Evolutionary conservation across 2,329 filamentous ascomycete genomes (phyloP).

Genomic region (Aureobasidium sp.): DNA sequence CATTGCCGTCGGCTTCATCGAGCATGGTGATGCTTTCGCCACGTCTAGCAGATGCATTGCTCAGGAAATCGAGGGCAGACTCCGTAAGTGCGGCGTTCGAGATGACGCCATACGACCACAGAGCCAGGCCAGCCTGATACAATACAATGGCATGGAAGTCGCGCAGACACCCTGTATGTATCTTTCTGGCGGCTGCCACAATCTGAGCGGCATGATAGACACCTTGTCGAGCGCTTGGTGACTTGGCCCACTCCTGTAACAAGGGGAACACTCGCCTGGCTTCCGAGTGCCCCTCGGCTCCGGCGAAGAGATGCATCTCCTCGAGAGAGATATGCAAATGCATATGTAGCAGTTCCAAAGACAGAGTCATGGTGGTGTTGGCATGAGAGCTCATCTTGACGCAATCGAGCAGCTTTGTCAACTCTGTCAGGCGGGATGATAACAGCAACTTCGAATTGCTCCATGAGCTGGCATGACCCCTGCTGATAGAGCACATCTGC

Average conservation of each 20-base stretch:
- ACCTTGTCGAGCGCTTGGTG: conserved; percentile 48
- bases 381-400: conserved; percentile 36
- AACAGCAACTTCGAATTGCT: conserved; percentile 31
- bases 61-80: conserved; percentile 13
- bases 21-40: conserved; percentile 37
- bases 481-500: conserved; percentile 47
- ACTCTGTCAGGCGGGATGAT: conserved; percentile 52
- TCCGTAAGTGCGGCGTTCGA: conserved; percentile 27
- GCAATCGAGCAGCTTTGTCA: conserved; percentile 50
- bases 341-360: conserved; percentile 49
- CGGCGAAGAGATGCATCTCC: conserved; percentile 59
- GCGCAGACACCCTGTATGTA: conserved; percentile 28
- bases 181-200: conserved; percentile 48
- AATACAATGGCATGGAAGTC: conserved; percentile 62
- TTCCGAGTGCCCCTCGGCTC: conserved; percentile 59
- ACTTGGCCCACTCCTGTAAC: conserved; percentile 52
- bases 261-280: conserved; percentile 51
- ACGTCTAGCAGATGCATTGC: conserved; percentile 15
- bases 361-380: conserved; percentile 26
- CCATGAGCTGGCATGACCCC: conserved; percentile 40
- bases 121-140: conserved; percentile 58
- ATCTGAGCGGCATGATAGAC: conserved; percentile 63
- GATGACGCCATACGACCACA: conserved; percentile 61
- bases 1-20: conserved; percentile 44
- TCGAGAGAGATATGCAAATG: conserved; percentile 57